Evolutionary conservation across 2,329 filamentous ascomycete species (phyloP).

Genomic region (Colletotrichum godetiae): DNA sequence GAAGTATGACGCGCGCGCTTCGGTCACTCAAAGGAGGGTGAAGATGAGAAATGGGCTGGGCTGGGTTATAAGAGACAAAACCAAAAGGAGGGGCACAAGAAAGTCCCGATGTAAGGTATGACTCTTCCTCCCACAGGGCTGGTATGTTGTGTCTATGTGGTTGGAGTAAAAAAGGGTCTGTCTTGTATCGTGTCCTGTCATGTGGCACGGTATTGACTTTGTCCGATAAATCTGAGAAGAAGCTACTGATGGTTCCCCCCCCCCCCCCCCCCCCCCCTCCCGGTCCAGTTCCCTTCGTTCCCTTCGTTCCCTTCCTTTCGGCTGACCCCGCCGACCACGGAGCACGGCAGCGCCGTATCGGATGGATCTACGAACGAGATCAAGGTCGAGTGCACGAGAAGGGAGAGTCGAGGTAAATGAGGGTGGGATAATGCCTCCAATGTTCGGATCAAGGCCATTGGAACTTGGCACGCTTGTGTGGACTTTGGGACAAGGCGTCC

Average conservation of each 20-base stretch:
- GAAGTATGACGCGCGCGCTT: constrained; percentile 3
- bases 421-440: constrained; percentile 22
- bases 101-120: background rate
- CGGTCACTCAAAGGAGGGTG: constrained; percentile 4
- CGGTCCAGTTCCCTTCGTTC: too few species aligned
- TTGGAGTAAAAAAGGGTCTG: background rate
- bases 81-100: too few species aligned
- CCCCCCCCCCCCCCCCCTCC: too few species aligned
- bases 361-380: constrained; percentile 16
- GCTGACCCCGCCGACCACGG: constrained; percentile 13
- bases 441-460: background rate
- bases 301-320: too few species aligned
- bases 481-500: constrained; percentile 12
- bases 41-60: background rate
- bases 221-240: constrained; percentile 16
- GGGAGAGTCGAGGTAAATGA: background rate
- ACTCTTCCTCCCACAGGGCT: background rate
- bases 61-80: background rate
- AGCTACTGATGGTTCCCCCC: too few species aligned
- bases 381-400: background rate
- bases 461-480: background rate
- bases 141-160: background rate
- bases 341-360: constrained; percentile 7
- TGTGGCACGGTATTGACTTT: constrained; percentile 20
- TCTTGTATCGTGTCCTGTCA: background rate